These are phyloP conservation scores for Chalciporus sphaerocephalus DNA, from an alignment of 768 basidiomycete genomes.

Conservation along the genomic window DNA sequence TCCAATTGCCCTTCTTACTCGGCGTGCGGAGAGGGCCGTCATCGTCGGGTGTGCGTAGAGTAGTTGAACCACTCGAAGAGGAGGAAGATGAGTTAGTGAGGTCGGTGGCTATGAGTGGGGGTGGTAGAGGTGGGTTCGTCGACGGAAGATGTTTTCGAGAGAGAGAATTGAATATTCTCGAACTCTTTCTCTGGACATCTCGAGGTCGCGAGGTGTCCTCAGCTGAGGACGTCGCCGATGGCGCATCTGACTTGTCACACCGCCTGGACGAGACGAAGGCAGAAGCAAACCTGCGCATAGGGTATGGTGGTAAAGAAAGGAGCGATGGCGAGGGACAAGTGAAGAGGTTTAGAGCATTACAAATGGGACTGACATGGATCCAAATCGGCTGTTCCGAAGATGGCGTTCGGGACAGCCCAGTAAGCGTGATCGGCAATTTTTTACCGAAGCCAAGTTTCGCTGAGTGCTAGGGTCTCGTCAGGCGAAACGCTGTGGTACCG, in stretches of 20 bases:
- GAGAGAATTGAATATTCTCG: constrained; percentile 24
- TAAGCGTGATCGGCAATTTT: constrained; percentile 11
- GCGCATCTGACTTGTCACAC: constrained; percentile 25
- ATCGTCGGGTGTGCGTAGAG: constrained; percentile 59
- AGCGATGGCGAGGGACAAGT: constrained; percentile 11
- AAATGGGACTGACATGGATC: constrained; percentile 30
- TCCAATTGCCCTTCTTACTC: constrained; percentile 50
- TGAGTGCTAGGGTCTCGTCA: no score
- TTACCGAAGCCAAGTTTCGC: constrained; percentile 13
- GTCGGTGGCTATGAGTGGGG: constrained; percentile 27
- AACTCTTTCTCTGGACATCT: constrained; percentile 21
- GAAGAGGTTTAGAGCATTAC: constrained; percentile 31
- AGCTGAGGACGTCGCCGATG: constrained; percentile 12
- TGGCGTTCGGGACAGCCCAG: neutral
- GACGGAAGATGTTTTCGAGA: constrained; percentile 24
- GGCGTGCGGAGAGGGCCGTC: constrained; percentile 36
- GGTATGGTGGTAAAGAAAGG: constrained; percentile 23
- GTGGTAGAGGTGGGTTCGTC: constrained; percentile 13
- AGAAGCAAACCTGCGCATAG: constrained; percentile 64
- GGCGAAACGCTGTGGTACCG: no score
- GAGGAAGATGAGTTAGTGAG: constrained; percentile 55
- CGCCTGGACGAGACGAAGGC: constrained; percentile 46
- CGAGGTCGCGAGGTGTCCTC: constrained; percentile 12
- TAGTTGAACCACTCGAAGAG: constrained; percentile 51
- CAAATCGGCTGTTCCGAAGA: constrained; percentile 2